Base-by-base conservation (phyloP, 1,284 basidiomycete genomes). In the Cutaneotrichosporon mucoides region DNA sequence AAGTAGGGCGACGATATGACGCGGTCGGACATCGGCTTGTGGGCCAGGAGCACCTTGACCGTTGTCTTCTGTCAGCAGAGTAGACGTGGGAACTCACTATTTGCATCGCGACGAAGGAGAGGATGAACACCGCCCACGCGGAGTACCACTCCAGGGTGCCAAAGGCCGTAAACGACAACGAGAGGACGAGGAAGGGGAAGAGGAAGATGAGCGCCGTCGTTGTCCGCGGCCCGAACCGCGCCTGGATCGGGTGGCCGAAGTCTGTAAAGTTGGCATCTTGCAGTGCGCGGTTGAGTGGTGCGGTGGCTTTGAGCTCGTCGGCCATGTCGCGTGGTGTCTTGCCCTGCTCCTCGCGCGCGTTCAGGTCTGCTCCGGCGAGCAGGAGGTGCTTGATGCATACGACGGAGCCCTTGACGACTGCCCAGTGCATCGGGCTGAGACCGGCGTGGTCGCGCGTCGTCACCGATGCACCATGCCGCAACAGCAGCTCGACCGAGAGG, bases 311-410 rank as follows among this genome's bases (percentile, higher is more conserved):
- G 57, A 99, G 81, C 79, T 98, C 93, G 9, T 87, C 82, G 0
- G 96, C 93, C 90, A 99, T 94, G 69, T 98, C 96, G 53, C 88
- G 82, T 11, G 95, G 86, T 0, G 93, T 95, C 76, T 96, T 87
- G 3, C 90, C 90, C 53, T 89, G 86, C 13, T 84, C 85, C 66
- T 95, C 93, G 71, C 89, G 90, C 5, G 87, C 87, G 44, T 82
- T 82, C 10, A 97, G 78, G 74, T 93, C 90, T 1, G 87, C 89
- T 0, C 92, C 93, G 13, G 88, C 88, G 66, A 92, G 88, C 10
- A 96, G 79, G 11, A 99, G 80, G 52, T 88, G 84, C 33, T 88
- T 83, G 57, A 99, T 95, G 72, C 91, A 92, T 12, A 79, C 73
- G 56, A 88, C 82, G 71, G 94, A 96, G 6, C 95, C 96, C 63